A percentile compares a stretch with the other conserved stretches of the same genome.
Evolutionary conservation across 441 rosid species (phyloP).

Genomic region (Gossypium gossypioides): DNA sequence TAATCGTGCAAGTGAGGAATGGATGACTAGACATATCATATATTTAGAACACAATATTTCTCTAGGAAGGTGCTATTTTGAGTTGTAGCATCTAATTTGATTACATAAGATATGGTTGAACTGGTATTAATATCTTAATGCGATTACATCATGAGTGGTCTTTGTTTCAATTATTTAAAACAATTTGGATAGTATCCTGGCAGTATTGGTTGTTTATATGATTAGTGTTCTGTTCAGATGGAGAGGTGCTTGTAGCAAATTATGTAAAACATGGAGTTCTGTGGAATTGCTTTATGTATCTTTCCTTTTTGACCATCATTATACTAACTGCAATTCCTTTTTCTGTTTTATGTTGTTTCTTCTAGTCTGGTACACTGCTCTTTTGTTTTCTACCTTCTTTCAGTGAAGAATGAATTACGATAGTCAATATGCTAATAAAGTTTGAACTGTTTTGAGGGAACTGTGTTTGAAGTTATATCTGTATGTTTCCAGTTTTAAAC

Average conservation of each 20-base stretch:
- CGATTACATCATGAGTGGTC: not conserved
- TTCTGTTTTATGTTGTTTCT: not conserved
- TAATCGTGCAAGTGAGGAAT: not conserved
- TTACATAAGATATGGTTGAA: not conserved
- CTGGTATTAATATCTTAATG: not conserved
- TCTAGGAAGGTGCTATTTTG: not conserved
- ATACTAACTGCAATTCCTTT: not conserved
- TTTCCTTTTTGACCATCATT: not conserved
- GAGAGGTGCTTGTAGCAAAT: not conserved
- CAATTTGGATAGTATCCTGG: not conserved
- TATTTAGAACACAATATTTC: not conserved
- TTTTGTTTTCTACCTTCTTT: not conserved
- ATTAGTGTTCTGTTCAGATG: not conserved
- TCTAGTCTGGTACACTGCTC: not conserved
- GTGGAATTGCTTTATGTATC: not conserved
- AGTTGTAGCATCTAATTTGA: not conserved
- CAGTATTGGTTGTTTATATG: not conserved
- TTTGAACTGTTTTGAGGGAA: not conserved
- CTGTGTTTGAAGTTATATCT: not conserved
- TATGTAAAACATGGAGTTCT: not conserved
- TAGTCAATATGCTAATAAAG: not conserved
- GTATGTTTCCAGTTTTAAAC: not conserved
- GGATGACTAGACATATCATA: not conserved
- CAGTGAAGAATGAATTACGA: not conserved
- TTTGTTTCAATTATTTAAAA: not conserved